Conservation (phyloP, 352 stramenopile species). For the Phytophthora pini region DNA sequence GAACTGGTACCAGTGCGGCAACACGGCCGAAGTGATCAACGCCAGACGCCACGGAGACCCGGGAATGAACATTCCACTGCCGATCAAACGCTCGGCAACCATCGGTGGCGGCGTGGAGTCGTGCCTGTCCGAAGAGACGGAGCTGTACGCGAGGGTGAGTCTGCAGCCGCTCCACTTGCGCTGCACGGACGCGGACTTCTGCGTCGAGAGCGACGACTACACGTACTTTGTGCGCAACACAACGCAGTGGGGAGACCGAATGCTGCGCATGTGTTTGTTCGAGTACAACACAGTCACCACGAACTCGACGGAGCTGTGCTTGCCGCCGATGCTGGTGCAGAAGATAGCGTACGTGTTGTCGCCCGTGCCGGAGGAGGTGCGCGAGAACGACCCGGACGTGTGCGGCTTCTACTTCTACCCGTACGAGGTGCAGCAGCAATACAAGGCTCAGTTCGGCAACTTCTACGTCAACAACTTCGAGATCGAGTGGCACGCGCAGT, state of each 20-base stretch:
- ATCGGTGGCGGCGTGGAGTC: constrained; percentile 47
- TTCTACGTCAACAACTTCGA: constrained; percentile 83
- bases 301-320: constrained; percentile 62
- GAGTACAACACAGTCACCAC: constrained; percentile 59
- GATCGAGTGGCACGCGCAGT: constrained; percentile 72
- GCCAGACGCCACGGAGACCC: constrained; percentile 30
- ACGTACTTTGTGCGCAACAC: constrained; percentile 74
- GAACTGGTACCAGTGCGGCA: constrained; percentile 80
- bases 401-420: constrained; percentile 83
- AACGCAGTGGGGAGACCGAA: constrained; percentile 66
- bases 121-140: constrained; percentile 61
- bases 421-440: constrained; percentile 69
- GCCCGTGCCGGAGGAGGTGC: constrained; percentile 56
- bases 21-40: constrained; percentile 59
- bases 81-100: constrained; percentile 33
- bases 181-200: constrained; percentile 59
- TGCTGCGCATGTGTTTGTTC: constrained; percentile 76
- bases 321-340: constrained; percentile 64
- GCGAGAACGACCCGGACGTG: constrained; percentile 67
- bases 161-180: constrained; percentile 66
- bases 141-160: constrained; percentile 65
- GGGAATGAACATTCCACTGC: constrained; percentile 47
- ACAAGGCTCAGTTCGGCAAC: constrained; percentile 60
- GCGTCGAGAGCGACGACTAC: constrained; percentile 38
- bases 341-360: constrained; percentile 66